Percentiles rank a stretch among this genome's conserved stretches.
Evolutionary conservation across 179 eudicot species (phyloP).

Genomic region (Actinidia arguta): DNA sequence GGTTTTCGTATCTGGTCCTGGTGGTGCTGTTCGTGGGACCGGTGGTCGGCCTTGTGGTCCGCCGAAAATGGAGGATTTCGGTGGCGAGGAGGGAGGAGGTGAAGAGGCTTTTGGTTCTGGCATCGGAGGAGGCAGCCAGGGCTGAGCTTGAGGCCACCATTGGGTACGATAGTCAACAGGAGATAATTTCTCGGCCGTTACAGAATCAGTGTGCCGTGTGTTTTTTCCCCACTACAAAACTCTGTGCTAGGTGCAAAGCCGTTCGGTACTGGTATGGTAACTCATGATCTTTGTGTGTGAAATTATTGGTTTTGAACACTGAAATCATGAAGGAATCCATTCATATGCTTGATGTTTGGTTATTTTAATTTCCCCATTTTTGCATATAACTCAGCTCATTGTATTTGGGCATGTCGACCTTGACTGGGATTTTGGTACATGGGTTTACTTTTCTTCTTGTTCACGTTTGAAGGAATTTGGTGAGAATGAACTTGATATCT

Average conservation of each 20-base stretch:
- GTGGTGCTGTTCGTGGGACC: constrained; percentile 17
- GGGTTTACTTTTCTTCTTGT: constrained; percentile 9
- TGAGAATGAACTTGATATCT: constrained; percentile 3
- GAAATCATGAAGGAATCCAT: not conserved
- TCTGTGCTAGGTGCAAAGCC: constrained; percentile 71
- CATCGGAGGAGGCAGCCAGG: constrained; percentile 72
- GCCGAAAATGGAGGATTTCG: constrained; percentile 73
- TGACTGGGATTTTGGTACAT: not conserved
- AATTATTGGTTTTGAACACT: not conserved
- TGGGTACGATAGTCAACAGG: constrained; percentile 17
- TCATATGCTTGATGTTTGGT: not conserved
- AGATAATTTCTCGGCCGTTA: not conserved
- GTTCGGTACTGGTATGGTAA: constrained; percentile 76
- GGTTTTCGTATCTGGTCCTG: constrained; percentile 48
- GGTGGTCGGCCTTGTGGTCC: constrained; percentile 50
- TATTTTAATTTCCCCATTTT: not conserved
- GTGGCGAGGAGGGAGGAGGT: constrained; percentile 70
- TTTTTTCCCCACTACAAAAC: constrained; percentile 39
- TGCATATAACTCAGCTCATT: not conserved
- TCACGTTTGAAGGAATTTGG: not conserved
- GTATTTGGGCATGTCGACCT: not conserved
- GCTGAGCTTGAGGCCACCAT: constrained; percentile 66
- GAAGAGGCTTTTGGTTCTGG: constrained; percentile 61
- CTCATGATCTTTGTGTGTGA: not conserved
- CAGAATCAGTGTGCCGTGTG: constrained; percentile 51